Percentiles rank a stretch among this genome's conserved stretches.
Evolutionary conservation across 176 grass and related monocot species (phyloP).

Genomic region (Phyllostachys edulis): DNA sequence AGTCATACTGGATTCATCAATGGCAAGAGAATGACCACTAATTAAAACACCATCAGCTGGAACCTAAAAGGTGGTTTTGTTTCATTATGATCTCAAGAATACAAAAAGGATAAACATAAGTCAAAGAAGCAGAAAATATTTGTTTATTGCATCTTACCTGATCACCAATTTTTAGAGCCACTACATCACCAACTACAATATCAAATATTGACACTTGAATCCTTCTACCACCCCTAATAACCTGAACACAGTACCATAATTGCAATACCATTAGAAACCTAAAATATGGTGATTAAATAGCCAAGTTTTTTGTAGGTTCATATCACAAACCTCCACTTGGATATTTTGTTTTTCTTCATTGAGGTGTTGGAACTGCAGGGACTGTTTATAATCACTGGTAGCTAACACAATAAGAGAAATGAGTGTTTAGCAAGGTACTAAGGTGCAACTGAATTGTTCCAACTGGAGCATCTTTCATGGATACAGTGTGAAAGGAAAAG

Average conservation of each 20-base stretch:
- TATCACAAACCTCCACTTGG: conserved; percentile 69
- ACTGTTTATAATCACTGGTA: conserved; percentile 86
- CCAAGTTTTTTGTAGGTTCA: conserved; percentile 10
- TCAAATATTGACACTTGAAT: conserved; percentile 85
- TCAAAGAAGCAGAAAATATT: conserved; percentile 14
- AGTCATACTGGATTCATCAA: conserved; percentile 99
- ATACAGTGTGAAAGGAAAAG: conserved; percentile 6
- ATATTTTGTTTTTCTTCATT: conserved; percentile 98
- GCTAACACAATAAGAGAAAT: conserved; percentile 49
- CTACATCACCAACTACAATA: conserved; percentile 88
- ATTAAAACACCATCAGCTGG: conserved; percentile 91
- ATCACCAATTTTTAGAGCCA: conserved; percentile 96
- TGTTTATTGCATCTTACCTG: conserved; percentile 55
- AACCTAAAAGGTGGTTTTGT: conserved; percentile 56
- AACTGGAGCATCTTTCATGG: neutral
- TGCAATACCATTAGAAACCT: conserved; percentile 15
- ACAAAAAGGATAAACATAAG: conserved; percentile 24
- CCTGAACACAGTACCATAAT: conserved; percentile 46
- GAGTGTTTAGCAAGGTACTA: conserved; percentile 10
- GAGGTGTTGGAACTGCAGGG: conserved; percentile 86
- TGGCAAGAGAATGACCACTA: conserved; percentile 79
- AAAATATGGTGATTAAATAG: conserved; percentile 18
- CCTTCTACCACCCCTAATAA: conserved; percentile 84
- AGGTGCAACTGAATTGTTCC: neutral
- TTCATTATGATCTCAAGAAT: conserved; percentile 17